Evolutionary conservation across 257 asterid species (phyloP).

Genomic region (Solanum pennellii): DNA sequence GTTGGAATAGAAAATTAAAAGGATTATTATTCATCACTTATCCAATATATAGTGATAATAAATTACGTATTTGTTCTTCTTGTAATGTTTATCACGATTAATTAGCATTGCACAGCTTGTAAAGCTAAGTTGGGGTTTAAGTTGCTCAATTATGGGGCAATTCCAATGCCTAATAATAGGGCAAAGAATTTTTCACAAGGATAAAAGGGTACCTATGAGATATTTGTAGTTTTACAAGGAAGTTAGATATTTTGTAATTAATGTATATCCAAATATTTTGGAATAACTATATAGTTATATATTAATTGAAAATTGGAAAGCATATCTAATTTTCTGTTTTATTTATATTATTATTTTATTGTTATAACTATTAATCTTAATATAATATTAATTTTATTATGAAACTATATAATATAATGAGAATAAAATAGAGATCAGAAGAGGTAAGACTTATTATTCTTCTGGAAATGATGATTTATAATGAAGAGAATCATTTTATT

Average conservation of each 20-base stretch:
- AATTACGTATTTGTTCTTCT: neutral
- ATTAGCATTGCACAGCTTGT: neutral
- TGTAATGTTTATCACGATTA: neutral
- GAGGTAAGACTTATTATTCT: too few species aligned
- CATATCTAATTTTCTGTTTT: neutral
- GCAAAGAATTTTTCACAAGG: neutral
- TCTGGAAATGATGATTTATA: neutral
- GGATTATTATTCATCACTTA: neutral
- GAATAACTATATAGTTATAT: too few species aligned
- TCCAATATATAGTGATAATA: neutral
- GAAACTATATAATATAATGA: neutral
- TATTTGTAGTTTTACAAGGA: neutral
- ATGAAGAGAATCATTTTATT: too few species aligned
- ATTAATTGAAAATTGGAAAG: too few species aligned
- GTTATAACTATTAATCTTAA: neutral
- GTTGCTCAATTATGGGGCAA: neutral
- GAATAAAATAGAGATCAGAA: too few species aligned
- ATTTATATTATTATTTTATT: too few species aligned
- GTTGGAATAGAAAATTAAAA: neutral
- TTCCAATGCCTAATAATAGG: neutral
- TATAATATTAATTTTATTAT: too few species aligned
- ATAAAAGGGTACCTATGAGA: neutral
- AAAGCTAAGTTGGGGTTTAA: neutral
- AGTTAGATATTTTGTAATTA: neutral
- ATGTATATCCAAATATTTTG: neutral